These are phyloP conservation scores for Sporobolomyces phaffii DNA, from an alignment of 768 basidiomycete species.

Conservation along the genomic window DNA sequence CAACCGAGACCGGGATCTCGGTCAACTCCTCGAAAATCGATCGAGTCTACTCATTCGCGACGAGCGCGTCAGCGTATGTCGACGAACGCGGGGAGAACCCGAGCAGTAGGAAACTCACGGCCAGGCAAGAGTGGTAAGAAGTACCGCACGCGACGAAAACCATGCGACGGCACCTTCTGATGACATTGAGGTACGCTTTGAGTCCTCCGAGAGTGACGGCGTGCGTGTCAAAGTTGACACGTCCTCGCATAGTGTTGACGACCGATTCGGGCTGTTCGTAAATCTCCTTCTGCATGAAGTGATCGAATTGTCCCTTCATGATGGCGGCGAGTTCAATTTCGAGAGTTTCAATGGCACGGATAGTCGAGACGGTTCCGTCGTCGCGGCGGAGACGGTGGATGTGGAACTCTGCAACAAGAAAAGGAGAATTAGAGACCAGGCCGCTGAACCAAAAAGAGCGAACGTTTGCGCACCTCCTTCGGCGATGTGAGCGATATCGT, in stretches of 20 bases:
- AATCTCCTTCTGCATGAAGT: conserved; percentile 98
- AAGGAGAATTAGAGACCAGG: not conserved
- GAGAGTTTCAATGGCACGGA: conserved; percentile 93
- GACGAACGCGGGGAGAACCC: no score
- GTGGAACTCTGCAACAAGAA: conserved; percentile 64
- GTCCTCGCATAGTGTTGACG: conserved; percentile 99
- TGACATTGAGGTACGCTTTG: conserved; percentile 89
- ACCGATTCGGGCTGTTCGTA: conserved; percentile 73
- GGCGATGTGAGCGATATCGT: conserved; percentile 95
- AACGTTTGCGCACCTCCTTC: conserved; percentile 56
- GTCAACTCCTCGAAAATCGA: conserved; percentile 98
- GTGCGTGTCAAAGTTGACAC: conserved; percentile 93
- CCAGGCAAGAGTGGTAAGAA: conserved; percentile 92
- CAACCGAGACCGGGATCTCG: conserved; percentile 94
- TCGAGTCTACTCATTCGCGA: conserved; percentile 54
- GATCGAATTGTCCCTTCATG: conserved; percentile 99
- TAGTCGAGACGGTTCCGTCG: conserved; percentile 64
- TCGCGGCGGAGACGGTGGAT: conserved; percentile 94
- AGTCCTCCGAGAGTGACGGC: conserved; percentile 90
- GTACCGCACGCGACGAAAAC: conserved; percentile 99
- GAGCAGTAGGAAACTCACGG: conserved; percentile 47
- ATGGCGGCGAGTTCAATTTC: conserved; percentile 99
- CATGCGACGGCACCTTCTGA: conserved; percentile 86
- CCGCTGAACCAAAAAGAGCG: not conserved
- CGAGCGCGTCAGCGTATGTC: not conserved